A percentile compares a stretch with the other conserved stretches of the same genome.
Evolutionary conservation across 139 green algal species (phyloP).

Genomic region (Chlamydomonas asymmetrica): DNA sequence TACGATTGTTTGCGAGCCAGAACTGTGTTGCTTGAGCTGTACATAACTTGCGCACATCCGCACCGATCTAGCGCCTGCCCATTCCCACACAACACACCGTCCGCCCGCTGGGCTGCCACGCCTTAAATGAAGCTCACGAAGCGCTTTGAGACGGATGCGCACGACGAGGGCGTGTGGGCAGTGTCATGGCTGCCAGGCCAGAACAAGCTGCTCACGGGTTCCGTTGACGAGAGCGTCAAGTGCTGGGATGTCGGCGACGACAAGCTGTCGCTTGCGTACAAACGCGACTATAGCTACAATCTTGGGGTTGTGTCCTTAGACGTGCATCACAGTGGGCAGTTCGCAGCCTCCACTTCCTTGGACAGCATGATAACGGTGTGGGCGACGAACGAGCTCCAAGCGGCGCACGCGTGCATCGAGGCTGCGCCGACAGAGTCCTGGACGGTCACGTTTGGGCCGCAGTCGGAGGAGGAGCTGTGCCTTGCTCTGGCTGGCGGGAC

Average conservation of each 20-base stretch:
- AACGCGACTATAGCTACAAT: slow-evolving; percentile 69
- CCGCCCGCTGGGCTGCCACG: no score
- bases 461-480: slow-evolving; percentile 26
- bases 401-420: slow-evolving; percentile 64
- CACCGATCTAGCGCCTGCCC: no score
- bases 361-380: slow-evolving; percentile 85
- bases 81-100: no score
- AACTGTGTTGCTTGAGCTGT: no score
- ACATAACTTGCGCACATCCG: no score
- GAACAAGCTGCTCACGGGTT: slow-evolving; percentile 73
- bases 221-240: slow-evolving; percentile 83
- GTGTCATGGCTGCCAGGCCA: slow-evolving; percentile 61
- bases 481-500: slow-evolving; percentile 76
- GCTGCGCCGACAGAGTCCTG: slow-evolving; percentile 84
- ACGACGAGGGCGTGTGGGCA: slow-evolving; percentile 85
- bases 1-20: no score
- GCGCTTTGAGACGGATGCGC: slow-evolving; percentile 63
- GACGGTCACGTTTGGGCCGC: slow-evolving; percentile 71
- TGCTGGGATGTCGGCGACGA: slow-evolving; percentile 62
- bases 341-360: slow-evolving; percentile 73
- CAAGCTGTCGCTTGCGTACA: slow-evolving; percentile 41
- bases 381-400: slow-evolving; percentile 53
- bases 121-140: slow-evolving; percentile 44
- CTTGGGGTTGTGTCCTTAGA: slow-evolving; percentile 85
- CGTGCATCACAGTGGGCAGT: slow-evolving; percentile 63